Base-by-base conservation (phyloP, 495 filamentous ascomycete species). In the Trichoderma erinaceum region DNA sequence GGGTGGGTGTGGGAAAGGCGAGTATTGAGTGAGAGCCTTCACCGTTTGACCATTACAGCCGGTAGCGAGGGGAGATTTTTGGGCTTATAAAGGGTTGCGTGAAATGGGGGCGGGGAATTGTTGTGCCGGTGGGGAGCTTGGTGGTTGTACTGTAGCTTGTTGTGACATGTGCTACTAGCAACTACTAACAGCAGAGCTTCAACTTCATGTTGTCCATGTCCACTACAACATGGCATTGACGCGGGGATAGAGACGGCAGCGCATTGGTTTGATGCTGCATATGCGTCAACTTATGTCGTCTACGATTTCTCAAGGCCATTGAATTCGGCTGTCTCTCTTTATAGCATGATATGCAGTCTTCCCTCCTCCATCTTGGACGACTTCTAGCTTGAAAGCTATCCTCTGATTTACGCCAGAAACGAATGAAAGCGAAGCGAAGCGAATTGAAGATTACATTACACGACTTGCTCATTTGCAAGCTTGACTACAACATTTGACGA, bases 41-140 rank as follows among this genome's bases (percentile, higher is more conserved):
- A 68, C 78, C 75, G 73, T 74, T 74, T 74, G 74, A 82, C 81
- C 81, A 84, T 78, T 76, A 84, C 81, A 84, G 81, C 77, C 75
- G 68, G 65, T 69, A 65, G 46, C 41, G 29, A 15, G 11, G 11
- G 21, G 1, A 13, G 3, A 0, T 56, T 65, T 50, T 69, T 65
- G 4, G 46, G 16, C 5, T 67, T 75, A 77, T 75, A 72, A 70
- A 32, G 56, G 25, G 25, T 61, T 16, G 25, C 1, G 11, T 32
- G 5, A 8, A 12, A 10, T 8, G 21, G 21, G n/a, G n/a, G 8
- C 50, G 50, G 50, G n/a, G 50, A 56, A 56, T 56, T 21, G 50
- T 56, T 56, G 4, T 1, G 50, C 50, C 50, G 50, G 50, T 16
- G 50, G 21, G 18, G 43, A 16, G 43, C 43, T 46, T 18, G 43